A percentile compares a stretch with the other conserved stretches of the same genome.
Evolutionary conservation across 768 basidiomycete genomes (phyloP).

Genomic region (Neoboletus brunneissimus): DNA sequence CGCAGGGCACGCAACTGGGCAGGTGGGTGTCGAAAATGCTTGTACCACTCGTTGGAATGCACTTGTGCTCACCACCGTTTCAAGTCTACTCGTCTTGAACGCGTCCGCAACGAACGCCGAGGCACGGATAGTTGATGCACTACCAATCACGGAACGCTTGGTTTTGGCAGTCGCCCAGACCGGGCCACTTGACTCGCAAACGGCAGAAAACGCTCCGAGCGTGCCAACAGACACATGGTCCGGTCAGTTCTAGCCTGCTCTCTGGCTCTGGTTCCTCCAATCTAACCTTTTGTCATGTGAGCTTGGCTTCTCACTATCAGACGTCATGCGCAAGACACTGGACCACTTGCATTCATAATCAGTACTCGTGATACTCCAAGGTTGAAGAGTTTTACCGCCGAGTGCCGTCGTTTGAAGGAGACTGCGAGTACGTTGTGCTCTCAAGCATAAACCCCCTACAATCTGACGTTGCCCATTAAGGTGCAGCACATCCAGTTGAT

Average conservation of each 20-base stretch:
- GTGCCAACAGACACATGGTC: slow-evolving; percentile 35
- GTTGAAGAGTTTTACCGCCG: slow-evolving; percentile 46
- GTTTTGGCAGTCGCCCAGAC: slow-evolving; percentile 57
- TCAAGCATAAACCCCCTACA: neutral
- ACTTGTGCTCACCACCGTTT: neutral
- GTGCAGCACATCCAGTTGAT: neutral
- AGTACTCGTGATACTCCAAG: slow-evolving; percentile 41
- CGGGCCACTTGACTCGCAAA: slow-evolving; percentile 37
- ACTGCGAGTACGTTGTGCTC: slow-evolving; percentile 39
- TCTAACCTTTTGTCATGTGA: slow-evolving; percentile 23
- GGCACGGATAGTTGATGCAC: slow-evolving; percentile 7
- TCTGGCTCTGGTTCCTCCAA: neutral
- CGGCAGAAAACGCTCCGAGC: slow-evolving; percentile 20
- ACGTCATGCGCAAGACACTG: slow-evolving; percentile 37
- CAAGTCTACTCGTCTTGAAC: slow-evolving; percentile 22
- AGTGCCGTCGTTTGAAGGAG: slow-evolving; percentile 57
- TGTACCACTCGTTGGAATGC: neutral
- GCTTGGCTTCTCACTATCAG: slow-evolving; percentile 56
- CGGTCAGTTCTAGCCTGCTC: slow-evolving; percentile 33
- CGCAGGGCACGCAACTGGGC: slow-evolving; percentile 49
- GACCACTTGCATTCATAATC: slow-evolving; percentile 45
- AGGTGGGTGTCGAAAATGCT: slow-evolving; percentile 37
- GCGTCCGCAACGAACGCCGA: neutral
- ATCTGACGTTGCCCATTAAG: slow-evolving; percentile 7
- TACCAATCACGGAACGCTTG: slow-evolving; percentile 58